Conservation (phyloP, 805 yeast species). For the Barnettozyma wickerhamii region DNA sequence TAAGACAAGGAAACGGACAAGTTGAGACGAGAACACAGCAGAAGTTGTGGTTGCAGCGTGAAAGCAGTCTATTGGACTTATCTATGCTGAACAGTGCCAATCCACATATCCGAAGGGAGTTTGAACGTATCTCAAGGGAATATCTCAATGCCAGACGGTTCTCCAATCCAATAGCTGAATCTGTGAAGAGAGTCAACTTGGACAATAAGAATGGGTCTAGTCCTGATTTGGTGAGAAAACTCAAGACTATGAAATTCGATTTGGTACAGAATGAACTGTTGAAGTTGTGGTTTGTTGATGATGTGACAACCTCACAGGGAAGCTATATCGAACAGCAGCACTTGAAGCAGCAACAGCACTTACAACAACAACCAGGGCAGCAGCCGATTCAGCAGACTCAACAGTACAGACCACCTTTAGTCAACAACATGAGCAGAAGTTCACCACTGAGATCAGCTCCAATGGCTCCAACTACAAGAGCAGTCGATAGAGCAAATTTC, state of each 20-base stretch:
- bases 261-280: conserved; percentile 18
- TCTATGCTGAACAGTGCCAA: conserved; percentile 13
- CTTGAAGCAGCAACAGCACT: conserved; percentile 12
- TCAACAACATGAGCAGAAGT: no score
- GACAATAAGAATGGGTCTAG: neutral
- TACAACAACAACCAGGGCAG: conserved; percentile 14
- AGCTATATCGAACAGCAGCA: neutral
- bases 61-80: conserved; percentile 62
- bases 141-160: conserved; percentile 65
- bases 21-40: conserved; percentile 77
- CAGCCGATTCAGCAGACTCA: conserved; percentile 12
- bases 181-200: conserved; percentile 46
- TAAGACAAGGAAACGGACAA: conserved; percentile 33
- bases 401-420: conserved; percentile 7
- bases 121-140: conserved; percentile 73
- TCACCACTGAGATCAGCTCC: conserved; percentile 14
- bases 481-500: conserved; percentile 32
- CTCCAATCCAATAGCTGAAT: conserved; percentile 63
- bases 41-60: conserved; percentile 78
- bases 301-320: conserved; percentile 5
- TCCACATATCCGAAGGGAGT: conserved; percentile 65
- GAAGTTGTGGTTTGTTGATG: conserved; percentile 24
- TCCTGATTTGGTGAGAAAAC: neutral
- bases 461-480: conserved; percentile 35
- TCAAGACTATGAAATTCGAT: conserved; percentile 13